phyloP scores from a whole-genome alignment of 2,329 filamentous ascomycete genomes.

The Phaeosphaeriaceae sp. region DNA sequence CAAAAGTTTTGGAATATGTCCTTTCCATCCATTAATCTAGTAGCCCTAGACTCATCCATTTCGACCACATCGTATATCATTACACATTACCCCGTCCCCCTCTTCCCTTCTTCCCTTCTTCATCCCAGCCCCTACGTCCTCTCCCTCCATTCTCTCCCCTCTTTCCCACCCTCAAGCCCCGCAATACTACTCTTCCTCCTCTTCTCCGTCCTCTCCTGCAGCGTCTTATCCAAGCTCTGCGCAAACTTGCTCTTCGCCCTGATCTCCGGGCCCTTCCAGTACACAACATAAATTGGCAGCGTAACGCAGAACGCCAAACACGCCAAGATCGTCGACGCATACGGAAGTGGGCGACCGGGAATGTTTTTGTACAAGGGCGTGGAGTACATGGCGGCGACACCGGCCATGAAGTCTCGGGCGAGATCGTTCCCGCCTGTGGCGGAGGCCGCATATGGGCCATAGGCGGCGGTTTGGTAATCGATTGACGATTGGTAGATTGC shows the following conservation, averaged over 20 bases:
- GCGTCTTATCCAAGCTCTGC: constrained; percentile 47
- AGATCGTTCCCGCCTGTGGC: constrained; percentile 80
- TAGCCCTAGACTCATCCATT: no score
- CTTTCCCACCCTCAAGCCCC: constrained; percentile 13
- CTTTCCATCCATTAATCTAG: no score
- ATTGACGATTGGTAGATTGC: constrained; percentile 79
- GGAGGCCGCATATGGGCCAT: constrained; percentile 75
- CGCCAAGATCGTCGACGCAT: constrained; percentile 62
- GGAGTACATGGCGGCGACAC: constrained; percentile 72
- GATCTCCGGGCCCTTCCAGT: constrained; percentile 62
- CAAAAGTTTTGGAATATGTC: no score
- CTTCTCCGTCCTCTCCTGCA: constrained; percentile 36
- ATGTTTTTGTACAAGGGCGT: constrained; percentile 56
- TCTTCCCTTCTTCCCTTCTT: no score
- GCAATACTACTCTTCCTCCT: constrained; percentile 33
- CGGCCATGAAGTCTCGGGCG: constrained; percentile 75
- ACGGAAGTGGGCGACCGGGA: constrained; percentile 55
- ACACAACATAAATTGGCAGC: constrained; percentile 63
- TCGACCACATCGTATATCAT: no score
- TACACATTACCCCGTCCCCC: no score
- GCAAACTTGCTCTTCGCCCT: constrained; percentile 61
- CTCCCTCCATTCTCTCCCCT: constrained; percentile 11
- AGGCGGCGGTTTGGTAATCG: constrained; percentile 78
- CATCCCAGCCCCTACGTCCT: neutral
- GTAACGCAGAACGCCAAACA: constrained; percentile 58